These are phyloP conservation scores for Rosa hybrid DNA, from an alignment of 331 rosid species.

Conservation along the genomic window DNA sequence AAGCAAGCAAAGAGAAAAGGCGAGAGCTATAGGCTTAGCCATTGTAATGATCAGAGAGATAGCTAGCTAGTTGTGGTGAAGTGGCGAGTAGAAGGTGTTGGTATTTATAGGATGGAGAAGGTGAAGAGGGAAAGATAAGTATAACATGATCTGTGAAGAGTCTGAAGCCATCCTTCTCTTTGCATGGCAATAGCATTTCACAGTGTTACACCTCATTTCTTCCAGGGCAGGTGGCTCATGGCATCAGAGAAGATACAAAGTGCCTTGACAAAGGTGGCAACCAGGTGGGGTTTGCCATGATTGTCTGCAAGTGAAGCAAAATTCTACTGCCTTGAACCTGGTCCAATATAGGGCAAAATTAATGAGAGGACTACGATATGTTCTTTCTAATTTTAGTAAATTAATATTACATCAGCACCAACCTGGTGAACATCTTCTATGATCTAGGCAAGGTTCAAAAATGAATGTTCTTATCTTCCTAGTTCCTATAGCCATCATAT, in stretches of 20 bases:
- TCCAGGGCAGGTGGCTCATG: constrained; percentile 24
- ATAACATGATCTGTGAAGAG: constrained; percentile 14
- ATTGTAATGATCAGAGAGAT: background rate
- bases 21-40: background rate
- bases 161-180: constrained; percentile 46
- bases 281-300: background rate
- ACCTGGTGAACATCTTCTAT: background rate
- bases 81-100: constrained; percentile 11
- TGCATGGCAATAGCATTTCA: constrained; percentile 39
- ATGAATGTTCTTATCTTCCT: background rate
- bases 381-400: background rate
- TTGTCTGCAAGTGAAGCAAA: background rate
- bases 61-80: constrained; percentile 2
- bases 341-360: constrained; percentile 4
- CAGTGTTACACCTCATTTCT: constrained; percentile 47
- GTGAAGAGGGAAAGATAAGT: constrained; percentile 34
- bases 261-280: background rate
- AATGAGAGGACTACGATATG: background rate
- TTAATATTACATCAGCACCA: background rate
- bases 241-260: background rate
- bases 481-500: background rate
- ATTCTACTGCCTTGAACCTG: background rate
- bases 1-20: constrained; percentile 11
- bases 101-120: constrained; percentile 35
- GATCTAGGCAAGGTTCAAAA: background rate